Evolutionary conservation across 148 eudicot species (phyloP), one percentile per base, ranked within the genome.

Genomic region (Diospyros kaki): DNA sequence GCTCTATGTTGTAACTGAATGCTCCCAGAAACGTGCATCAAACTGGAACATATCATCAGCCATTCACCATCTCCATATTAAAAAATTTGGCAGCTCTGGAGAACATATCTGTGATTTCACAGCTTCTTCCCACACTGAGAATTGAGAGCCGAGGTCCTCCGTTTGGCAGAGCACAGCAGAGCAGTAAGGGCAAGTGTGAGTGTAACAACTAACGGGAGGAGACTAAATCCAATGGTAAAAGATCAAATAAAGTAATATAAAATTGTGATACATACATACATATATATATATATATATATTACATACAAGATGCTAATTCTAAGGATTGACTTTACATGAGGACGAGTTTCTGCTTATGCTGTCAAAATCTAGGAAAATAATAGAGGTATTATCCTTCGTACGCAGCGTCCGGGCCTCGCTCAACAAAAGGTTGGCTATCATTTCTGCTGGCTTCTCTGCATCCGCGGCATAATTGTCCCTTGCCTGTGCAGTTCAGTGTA

Each of bases 371-470:
- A 96, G 82, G 79, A 83, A 93, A 79, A 96, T 84, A 76, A 96
- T 72, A 45, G 99, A 91, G 40, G 98, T 96, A 71, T 96, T 96
- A 74, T 96, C 99, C 86, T 93, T 96, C n/a, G 99, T 96, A 73
- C 98, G 93, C 79, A 81, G 82, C 69, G 86, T 72, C 83, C 89
- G 88, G 71, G 99, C 99, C 84, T 93, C 98, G 14, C 76, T 86
- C 84, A 96, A 73, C 88, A 96, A 85, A 67, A 59, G 17, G 43
- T 84, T 84, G 3, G 98, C 99, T 44, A 93, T 79, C 83, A 83
- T 89, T 78, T 91, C 90, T 9, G 93, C 96, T 2, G 83, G 74
- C 58, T 74, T 84, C 74, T 87, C 85, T 70, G 45, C 68, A 43
- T 84, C 87, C 28, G 69, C 56, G 6, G 73, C 74, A 69, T 77